Evolutionary conservation across 2,329 filamentous ascomycete species (phyloP).

Genomic region (Neonectria neomacrospora): DNA sequence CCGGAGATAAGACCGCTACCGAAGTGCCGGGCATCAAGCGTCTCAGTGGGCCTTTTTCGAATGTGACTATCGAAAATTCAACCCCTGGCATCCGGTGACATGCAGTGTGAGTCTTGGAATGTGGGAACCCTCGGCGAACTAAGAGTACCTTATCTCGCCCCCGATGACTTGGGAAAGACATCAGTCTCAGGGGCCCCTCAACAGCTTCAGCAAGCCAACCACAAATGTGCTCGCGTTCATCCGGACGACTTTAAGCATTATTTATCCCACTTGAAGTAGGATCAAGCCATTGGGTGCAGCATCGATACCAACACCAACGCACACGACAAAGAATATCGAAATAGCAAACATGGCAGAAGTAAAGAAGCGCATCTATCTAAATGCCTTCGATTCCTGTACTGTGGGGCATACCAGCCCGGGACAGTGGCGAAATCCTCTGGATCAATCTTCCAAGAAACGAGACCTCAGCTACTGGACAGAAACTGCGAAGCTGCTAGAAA

Average conservation of each 20-base stretch:
- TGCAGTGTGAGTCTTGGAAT: background rate
- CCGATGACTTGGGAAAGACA: background rate
- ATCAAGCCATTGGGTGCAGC: background rate
- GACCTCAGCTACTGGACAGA: slow-evolving; percentile 70
- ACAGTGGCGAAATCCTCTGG: slow-evolving; percentile 30
- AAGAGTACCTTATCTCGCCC: background rate
- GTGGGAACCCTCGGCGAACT: background rate
- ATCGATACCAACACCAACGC: background rate
- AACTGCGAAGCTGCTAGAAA: slow-evolving; percentile 68
- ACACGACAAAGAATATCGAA: background rate
- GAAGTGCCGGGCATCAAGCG: background rate
- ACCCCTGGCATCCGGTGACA: background rate
- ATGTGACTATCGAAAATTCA: background rate
- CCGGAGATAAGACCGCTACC: background rate
- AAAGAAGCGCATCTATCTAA: slow-evolving; percentile 31
- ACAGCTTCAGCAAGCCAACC: background rate
- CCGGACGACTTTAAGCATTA: background rate
- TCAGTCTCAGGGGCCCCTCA: background rate
- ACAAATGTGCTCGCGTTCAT: background rate
- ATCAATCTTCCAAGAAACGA: slow-evolving; percentile 15
- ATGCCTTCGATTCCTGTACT: slow-evolving; percentile 28
- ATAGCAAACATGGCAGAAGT: background rate
- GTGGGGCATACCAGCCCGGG: slow-evolving; percentile 30
- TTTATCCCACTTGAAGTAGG: background rate
- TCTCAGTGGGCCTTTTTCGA: background rate